Percentiles rank a stretch among this genome's conserved stretches.
phyloP scores from a whole-genome alignment of 2,329 filamentous ascomycete genomes.

The Fusarium agapanthi region DNA sequence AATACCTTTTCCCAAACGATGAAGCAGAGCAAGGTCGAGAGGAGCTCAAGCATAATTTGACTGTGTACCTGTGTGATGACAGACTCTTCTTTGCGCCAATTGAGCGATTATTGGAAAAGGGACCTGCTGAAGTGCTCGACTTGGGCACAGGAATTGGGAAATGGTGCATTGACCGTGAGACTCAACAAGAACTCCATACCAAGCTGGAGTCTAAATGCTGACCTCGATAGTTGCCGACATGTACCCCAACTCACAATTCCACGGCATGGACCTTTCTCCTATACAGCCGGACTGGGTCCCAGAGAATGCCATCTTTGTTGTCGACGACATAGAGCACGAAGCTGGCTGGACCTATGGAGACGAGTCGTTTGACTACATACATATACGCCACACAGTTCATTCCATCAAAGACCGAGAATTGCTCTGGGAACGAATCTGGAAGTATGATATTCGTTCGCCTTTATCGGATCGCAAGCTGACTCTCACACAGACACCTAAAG shows the following conservation, averaged over 20 bases:
- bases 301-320: constrained; percentile 60
- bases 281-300: constrained; percentile 63
- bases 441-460: constrained; percentile 42
- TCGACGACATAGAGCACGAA: constrained; percentile 61
- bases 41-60: constrained; percentile 53
- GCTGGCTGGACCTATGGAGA: constrained; percentile 59
- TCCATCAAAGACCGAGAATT: constrained; percentile 53
- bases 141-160: constrained; percentile 44
- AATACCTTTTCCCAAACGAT: constrained; percentile 56
- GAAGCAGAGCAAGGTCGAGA: constrained; percentile 54
- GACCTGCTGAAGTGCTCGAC: no score
- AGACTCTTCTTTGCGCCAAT: constrained; percentile 57
- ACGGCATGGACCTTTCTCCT: constrained; percentile 61
- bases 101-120: constrained; percentile 45
- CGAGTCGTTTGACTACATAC: constrained; percentile 58
- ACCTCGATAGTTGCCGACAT: constrained; percentile 55
- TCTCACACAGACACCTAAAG: constrained; percentile 55
- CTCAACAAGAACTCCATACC: neutral
- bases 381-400: constrained; percentile 57
- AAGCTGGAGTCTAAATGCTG: neutral
- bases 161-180: constrained; percentile 61
- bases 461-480: neutral
- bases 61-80: constrained; percentile 51
- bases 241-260: constrained; percentile 55
- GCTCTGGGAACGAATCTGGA: constrained; percentile 54